Conservation (phyloP, 148 eudicot species). For the Chenopodium formosanum region DNA sequence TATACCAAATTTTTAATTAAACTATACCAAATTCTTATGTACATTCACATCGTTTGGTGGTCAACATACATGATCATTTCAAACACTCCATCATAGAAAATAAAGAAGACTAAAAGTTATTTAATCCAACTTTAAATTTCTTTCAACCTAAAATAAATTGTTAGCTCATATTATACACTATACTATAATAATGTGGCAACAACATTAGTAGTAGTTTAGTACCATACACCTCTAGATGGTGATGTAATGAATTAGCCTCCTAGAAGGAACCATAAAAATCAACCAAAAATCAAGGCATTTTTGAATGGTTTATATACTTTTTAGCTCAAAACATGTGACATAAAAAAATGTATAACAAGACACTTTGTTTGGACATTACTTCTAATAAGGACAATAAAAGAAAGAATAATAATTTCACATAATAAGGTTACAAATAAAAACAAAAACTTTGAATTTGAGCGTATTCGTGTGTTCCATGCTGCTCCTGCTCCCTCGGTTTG, state of each 20-base stretch:
- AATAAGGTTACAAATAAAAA: not conserved
- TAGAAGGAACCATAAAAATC: conserved; percentile 17
- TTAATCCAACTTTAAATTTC: no score
- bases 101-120: not conserved
- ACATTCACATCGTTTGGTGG: not conserved
- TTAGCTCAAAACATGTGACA: conserved; percentile 26
- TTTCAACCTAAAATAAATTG: no score
- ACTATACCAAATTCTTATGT: not conserved
- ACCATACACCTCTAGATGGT: no score
- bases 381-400: conserved; percentile 26
- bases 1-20: not conserved
- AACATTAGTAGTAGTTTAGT: not conserved
- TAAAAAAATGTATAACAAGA: not conserved
- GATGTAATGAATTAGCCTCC: conserved; percentile 19
- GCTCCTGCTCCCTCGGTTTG: not conserved
- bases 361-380: conserved; percentile 18
- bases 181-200: not conserved
- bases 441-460: not conserved
- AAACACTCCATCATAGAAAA: not conserved
- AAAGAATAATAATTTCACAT: not conserved
- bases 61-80: not conserved
- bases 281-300: conserved; percentile 9
- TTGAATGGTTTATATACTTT: not conserved
- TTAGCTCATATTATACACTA: no score
- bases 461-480: conserved; percentile 10